Conservation (phyloP, 306 rosid species). For the Rosa persica region DNA sequence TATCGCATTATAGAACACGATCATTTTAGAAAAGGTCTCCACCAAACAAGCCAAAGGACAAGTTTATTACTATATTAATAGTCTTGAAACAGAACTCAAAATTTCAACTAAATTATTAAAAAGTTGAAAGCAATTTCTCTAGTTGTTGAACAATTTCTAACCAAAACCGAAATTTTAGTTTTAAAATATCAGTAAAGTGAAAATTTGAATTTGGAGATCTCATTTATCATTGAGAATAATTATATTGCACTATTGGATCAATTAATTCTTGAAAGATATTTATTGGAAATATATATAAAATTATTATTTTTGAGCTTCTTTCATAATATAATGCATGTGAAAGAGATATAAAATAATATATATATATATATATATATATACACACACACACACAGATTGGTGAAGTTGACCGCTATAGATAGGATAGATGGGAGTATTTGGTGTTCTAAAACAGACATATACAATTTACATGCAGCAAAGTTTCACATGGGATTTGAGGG, state of each 20-base stretch:
- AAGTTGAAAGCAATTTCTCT: too few relatives aligned
- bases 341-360: neutral
- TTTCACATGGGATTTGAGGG: slow-evolving; percentile 4
- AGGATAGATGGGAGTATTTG: neutral
- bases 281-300: too few relatives aligned
- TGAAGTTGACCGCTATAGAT: neutral
- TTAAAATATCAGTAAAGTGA: too few relatives aligned
- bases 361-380: too few relatives aligned
- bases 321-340: too few relatives aligned
- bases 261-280: neutral
- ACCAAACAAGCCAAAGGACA: neutral
- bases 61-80: neutral
- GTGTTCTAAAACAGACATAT: neutral
- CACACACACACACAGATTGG: neutral
- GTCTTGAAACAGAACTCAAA: neutral
- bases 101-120: too few relatives aligned
- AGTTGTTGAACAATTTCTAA: too few relatives aligned
- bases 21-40: neutral
- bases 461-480: slow-evolving; percentile 5
- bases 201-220: too few relatives aligned
- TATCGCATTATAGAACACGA: neutral
- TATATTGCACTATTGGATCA: too few relatives aligned
- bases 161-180: too few relatives aligned
- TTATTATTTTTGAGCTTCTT: too few relatives aligned
- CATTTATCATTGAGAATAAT: too few relatives aligned